A percentile compares a stretch with the other conserved stretches of the same genome.
phyloP scores from a whole-genome alignment of 164 flowering plant genomes.

The Tetrastigma voinierianum region DNA sequence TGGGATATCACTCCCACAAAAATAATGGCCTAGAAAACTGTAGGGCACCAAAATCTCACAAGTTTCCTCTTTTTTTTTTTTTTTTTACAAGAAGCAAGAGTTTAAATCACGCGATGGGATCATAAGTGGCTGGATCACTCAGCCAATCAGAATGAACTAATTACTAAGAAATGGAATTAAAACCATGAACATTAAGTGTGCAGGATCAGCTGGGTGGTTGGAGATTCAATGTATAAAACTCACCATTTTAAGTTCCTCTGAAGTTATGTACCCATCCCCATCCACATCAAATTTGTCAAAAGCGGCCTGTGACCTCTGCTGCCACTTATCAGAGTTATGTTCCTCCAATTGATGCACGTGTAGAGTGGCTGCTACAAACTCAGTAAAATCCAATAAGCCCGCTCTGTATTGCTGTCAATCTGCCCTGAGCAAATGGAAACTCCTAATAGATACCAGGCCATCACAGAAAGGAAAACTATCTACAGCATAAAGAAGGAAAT shows the following conservation, averaged over 20 bases:
- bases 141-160: too few species aligned
- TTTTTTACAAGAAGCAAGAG: too few species aligned
- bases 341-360: slow-evolving; percentile 94
- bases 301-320: slow-evolving; percentile 74
- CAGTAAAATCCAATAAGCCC: slow-evolving; percentile 94
- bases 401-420: slow-evolving; percentile 97
- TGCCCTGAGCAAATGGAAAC: slow-evolving; percentile 30
- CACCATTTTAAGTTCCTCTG: slow-evolving; percentile 91
- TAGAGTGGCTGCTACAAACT: slow-evolving; percentile 94
- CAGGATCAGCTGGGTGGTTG: neutral
- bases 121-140: too few species aligned
- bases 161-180: too few species aligned
- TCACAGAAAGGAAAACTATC: neutral
- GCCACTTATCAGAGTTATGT: slow-evolving; percentile 87
- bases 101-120: too few species aligned
- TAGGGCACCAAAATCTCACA: too few species aligned
- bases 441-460: neutral
- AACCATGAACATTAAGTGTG: too few species aligned
- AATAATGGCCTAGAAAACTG: too few species aligned
- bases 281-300: slow-evolving; percentile 95
- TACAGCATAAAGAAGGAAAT: slow-evolving; percentile 1
- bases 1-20: too few species aligned
- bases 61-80: too few species aligned
- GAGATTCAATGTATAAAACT: slow-evolving; percentile 13
- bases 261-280: slow-evolving; percentile 88